Evolutionary conservation across 352 stramenopile genomes (phyloP), one percentile per base, ranked within the genome.

Genomic region (Phytophthora chlamydospora): DNA sequence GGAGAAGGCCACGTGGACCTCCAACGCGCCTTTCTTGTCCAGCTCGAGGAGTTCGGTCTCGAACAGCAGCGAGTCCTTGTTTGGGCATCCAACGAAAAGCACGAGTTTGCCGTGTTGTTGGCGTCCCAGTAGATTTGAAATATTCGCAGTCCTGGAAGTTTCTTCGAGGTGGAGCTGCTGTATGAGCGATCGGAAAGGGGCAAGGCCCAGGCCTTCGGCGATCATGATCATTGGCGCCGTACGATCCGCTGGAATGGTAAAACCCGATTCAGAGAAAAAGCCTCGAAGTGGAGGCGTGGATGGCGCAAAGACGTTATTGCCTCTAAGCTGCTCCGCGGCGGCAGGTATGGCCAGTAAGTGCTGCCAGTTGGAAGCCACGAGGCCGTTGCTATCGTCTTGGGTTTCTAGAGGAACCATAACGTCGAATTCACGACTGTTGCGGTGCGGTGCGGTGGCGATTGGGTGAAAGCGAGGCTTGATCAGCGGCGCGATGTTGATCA

Each of bases 401-500:
- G 89, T 61, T 6, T 96, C 84, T n/a, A 99, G 60, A 16, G 89
- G 76, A 6, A 98, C 88, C 0, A 89, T 97, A 42, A 98, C 69
- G 45, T 98, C 89, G 32, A 98, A 82, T 3, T 73, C 68, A 5
- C 73, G 77, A 2, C 89, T 79, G 68, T 16, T 88, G 58, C 33
- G 55, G 61, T 7, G 80, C 73, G 10, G 42, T 1, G 89, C 98
- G 1, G 88, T 98, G 0, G 90, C 85, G 52, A 99, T 98, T 1
- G 94, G 97, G 69, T 98, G 98, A 47, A 94, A 91, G 2, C 96
- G 80, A 6, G 95, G 91, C 53, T 96, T 86, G 33, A 98, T 78
- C 27, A 83, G 65, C 14, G 91, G 90, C 38, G 85, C 78, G 19
- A 98, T 61, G 56, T 93, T 81, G 46, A 84, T 73, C 17, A 99